Base-by-base conservation (phyloP, 2,329 filamentous ascomycete genomes). In the Colletotrichum sp. region DNA sequence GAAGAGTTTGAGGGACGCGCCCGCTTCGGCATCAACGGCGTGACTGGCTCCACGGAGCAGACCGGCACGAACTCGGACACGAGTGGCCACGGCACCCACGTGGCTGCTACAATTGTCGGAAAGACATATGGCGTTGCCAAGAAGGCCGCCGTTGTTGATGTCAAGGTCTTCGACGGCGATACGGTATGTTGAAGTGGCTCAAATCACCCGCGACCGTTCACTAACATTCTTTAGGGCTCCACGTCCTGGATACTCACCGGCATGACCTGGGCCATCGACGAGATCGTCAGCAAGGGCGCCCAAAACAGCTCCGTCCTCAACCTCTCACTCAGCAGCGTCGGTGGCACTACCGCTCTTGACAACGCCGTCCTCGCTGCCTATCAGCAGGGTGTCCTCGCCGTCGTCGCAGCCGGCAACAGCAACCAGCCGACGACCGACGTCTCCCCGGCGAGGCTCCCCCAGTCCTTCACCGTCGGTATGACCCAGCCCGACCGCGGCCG, bases 361-460 rank as follows among this genome's bases (percentile, higher is more conserved):
- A 91, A 92, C 80, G 72, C 72, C 52, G 69, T 75, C n/a, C 77
- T 84, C 59, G 83, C 82, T 26, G 88, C 89, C 60, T 87, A 87
- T 79, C 78, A 80, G 21, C 80, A 81, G 4, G 90, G 90, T 18
- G 82, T 92, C 24, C 86, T 90, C 60, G 85, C 88, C 2, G 87
- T 89, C 36, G 89, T 90, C 1, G 90, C 90, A 6, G 90, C 90
- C 15, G 91, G 91, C 16, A 92, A 92, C 80, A 80, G 79, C 26
- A 83, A 88, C 70, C 85, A 86, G 5, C 59, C 49, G 16, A 71
- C 71, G 13, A n/a, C 39, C 6, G 81, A 83, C 77, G 83, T 80
- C 55, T 91, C 89, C 0, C 89, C 89, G 1, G 89, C 88, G 1
- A 88, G 87, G 0, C 79, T 80, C 0, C 71, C 77, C 3, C 78